Conservation (phyloP, 495 filamentous ascomycete species). For the Talaromyces trachyspermus region DNA sequence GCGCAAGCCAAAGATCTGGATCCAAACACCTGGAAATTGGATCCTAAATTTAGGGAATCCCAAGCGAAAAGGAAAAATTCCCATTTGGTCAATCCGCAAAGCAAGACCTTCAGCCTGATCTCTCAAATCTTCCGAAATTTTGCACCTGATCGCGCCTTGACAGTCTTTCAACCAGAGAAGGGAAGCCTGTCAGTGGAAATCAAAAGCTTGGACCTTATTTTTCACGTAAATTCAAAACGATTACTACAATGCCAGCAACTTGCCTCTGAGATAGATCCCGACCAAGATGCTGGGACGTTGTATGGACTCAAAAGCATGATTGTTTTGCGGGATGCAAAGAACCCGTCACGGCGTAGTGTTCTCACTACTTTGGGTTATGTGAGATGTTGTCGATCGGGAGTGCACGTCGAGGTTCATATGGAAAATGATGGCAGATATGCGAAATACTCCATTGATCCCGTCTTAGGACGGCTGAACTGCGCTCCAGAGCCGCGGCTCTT, state of each 20-base stretch:
- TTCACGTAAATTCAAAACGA: slow-evolving; percentile 27
- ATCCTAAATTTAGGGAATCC: slow-evolving; percentile 16
- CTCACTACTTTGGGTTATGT: slow-evolving; percentile 41
- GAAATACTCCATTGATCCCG: slow-evolving; percentile 36
- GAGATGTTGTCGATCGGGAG: slow-evolving; percentile 3
- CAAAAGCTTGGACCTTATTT: slow-evolving; percentile 43
- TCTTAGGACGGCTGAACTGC: slow-evolving; percentile 40
- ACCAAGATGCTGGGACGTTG: slow-evolving; percentile 45
- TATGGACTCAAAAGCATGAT: slow-evolving; percentile 49
- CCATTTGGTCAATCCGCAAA: slow-evolving; percentile 26
- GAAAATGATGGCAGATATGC: slow-evolving; percentile 27
- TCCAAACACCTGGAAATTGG: slow-evolving; percentile 24
- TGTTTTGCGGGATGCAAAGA: slow-evolving; percentile 33
- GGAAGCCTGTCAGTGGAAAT: slow-evolving; percentile 31
- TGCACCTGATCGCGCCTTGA: slow-evolving; percentile 24
- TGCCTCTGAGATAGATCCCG: slow-evolving; percentile 40
- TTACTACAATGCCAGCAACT: slow-evolving; percentile 22
- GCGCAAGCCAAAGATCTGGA: slow-evolving; percentile 24
- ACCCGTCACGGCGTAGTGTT: slow-evolving; percentile 33
- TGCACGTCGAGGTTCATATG: slow-evolving; percentile 38
- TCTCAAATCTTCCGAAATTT: slow-evolving; percentile 23
- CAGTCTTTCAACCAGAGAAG: slow-evolving; percentile 23
- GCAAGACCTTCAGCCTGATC: slow-evolving; percentile 20
- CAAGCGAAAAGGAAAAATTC: not conserved
- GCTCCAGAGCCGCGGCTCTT: slow-evolving; percentile 42